Evolutionary conservation across 2,329 filamentous ascomycete genomes (phyloP), one percentile per base, ranked within the genome.

Genomic region (Aspergillus transmontanensis): DNA sequence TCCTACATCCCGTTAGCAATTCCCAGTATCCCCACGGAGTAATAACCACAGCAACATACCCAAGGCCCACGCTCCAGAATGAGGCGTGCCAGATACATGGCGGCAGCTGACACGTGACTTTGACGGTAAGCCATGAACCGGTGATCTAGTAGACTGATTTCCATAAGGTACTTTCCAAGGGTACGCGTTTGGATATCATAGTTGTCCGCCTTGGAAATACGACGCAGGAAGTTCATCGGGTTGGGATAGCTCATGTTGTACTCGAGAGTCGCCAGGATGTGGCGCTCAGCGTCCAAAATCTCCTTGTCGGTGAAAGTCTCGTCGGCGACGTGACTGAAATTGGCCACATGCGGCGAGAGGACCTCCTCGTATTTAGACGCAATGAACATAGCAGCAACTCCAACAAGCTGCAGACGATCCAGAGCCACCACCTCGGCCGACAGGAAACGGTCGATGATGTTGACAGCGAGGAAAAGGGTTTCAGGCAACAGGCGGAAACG

Each of bases 321-420:
- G 74, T 99, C 95, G 74, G 95, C 93, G 71, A 99, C 94, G 73
- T 96, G 93, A 72, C 92, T 92, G 85, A 99, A 99, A 85, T 97
- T 97, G 78, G 91, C 90, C 45, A 99, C 94, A 71, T 98, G 94
- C 53, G 95, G 95, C 12, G 95, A 98, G 57, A 99, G 87, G 57
- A 99, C 94, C 78, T 99, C 95, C 80, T 99, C 94, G 56, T 98
- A 99, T 83, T 99, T 99, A 75, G 94, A 96, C 14, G 95, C 95
- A 75, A 98, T 97, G 83, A 98, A 98, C 95, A 99, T 98, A 79
- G 94, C 95, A 28, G 95, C 97, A 73, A 98, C 94, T 74, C 95
- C 95, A 63, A 99, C 95, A 10, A 99, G 87, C 81, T 99, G 95
- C 6, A 99, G 89, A 66, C 94, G 93, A 78, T 98, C 94, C 54